Evolutionary conservation across 2,329 filamentous ascomycete genomes (phyloP).

Genomic region (Curvularia sp.): DNA sequence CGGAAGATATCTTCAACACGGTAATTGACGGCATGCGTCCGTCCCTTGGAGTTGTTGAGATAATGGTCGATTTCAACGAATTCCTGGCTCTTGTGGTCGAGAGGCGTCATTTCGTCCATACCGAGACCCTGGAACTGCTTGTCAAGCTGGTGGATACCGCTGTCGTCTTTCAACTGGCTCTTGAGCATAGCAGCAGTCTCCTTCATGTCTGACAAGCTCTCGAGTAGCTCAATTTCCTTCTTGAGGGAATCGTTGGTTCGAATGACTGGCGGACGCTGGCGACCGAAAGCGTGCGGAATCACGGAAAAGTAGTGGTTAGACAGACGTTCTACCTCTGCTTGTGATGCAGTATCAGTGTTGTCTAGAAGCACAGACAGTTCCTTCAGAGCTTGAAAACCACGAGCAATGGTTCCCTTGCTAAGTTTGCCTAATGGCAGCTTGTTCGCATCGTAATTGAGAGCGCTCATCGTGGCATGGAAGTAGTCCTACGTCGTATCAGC

Average conservation of each 20-base stretch:
- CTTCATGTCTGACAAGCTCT: conserved; percentile 85
- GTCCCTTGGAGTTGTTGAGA: conserved; percentile 69
- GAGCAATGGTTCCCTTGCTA: conserved; percentile 76
- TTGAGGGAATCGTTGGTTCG: conserved; percentile 65
- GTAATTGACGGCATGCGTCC: conserved; percentile 69
- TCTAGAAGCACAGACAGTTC: conserved; percentile 73
- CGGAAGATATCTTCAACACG: conserved; percentile 79
- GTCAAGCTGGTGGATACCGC: conserved; percentile 70
- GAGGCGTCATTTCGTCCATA: conserved; percentile 77
- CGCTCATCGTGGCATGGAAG: conserved; percentile 71
- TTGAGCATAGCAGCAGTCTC: conserved; percentile 81
- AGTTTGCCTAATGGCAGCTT: conserved; percentile 87
- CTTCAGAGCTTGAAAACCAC: conserved; percentile 79
- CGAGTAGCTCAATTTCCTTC: conserved; percentile 78
- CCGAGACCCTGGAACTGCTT: conserved; percentile 74
- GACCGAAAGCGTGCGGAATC: conserved; percentile 83
- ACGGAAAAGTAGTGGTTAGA: conserved; percentile 82
- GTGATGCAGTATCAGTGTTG: conserved; percentile 57
- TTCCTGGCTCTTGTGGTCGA: conserved; percentile 67
- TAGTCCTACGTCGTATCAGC: conserved; percentile 53
- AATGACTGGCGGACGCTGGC: conserved; percentile 75
- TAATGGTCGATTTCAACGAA: conserved; percentile 72
- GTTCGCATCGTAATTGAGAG: conserved; percentile 73
- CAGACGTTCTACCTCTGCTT: conserved; percentile 65
- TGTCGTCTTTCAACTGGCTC: conserved; percentile 57